Base-by-base conservation (phyloP, 768 basidiomycete genomes). In the Boletellus sp. region DNA sequence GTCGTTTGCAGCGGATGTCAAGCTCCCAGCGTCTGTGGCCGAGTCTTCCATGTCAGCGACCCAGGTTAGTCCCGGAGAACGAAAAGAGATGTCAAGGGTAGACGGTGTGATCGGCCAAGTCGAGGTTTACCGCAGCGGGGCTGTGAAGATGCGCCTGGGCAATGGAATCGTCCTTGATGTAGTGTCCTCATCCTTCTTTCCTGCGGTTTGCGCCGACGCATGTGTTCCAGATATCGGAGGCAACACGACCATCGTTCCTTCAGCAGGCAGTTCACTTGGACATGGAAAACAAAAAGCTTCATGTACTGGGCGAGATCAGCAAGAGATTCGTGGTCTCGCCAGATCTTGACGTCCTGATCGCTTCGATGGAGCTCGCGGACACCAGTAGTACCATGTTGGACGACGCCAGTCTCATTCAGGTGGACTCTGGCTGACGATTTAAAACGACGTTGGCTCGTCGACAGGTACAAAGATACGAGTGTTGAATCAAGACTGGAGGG, bases 121-220 rank as follows among this genome's bases (percentile, higher is more conserved):
- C 36, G 90, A 94, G 59, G 76, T 95, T 2, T 91, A 93, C 66
- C 80, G 78, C 46, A 93, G 86, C 58, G 94, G 94, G 6, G 76
- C 79, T 10, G 86, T 93, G 48, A 94, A 91, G 69, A 89, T 96
- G 75, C 84, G 89, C 19, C 69, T 96, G 22, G 77, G 76, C 3
- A 85, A 93, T 54, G 88, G 81, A 31, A 90, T 93, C 33, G 70
- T 95, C 12, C 73, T 95, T 63, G 87, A 94, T 63, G 94, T 94
- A 65, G 4, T 49, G 16, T 3, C n/a, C 28, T 32, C 53, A 31
- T 36, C 34, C 6, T 23, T 4, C 34, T 42, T 43, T 45, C 20
- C n/a, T n/a, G 4, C 34, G 42, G 33, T 19, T 6, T 16, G 6
- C 32, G 23, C 46, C 48, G 6, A 61, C 12, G 6, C 23, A 8